Conservation (phyloP, 441 rosid species). For the Bocquillonia castaneifolia region DNA sequence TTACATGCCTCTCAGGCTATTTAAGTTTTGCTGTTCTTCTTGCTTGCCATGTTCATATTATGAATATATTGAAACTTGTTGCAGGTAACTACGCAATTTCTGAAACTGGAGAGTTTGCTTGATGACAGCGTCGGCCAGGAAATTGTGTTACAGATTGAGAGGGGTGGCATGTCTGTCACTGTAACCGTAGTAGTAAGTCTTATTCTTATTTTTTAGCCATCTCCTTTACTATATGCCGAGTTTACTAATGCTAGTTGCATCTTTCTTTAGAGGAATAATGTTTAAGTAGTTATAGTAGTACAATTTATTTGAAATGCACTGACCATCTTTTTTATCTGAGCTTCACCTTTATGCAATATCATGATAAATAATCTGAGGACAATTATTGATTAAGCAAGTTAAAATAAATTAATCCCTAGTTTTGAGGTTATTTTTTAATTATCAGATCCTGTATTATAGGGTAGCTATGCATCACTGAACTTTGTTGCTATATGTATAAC, state of each 20-base stretch:
- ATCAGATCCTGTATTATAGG: background rate
- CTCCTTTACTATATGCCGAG: background rate
- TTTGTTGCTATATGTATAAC: background rate
- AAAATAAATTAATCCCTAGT: background rate
- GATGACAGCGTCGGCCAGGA: slow-evolving; percentile 74
- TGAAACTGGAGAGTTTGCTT: slow-evolving; percentile 72
- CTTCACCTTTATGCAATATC: background rate
- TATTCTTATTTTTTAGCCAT: slow-evolving; percentile 7
- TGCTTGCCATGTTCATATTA: background rate
- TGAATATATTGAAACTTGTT: background rate
- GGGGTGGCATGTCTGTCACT: slow-evolving; percentile 73
- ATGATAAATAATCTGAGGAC: background rate
- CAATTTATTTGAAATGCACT: background rate
- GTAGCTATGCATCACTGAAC: background rate
- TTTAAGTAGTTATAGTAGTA: background rate
- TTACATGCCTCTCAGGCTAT: background rate
- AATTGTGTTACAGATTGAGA: slow-evolving; percentile 77
- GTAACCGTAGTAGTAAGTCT: slow-evolving; percentile 68
- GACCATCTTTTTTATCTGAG: background rate
- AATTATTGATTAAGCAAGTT: background rate
- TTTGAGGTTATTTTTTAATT: background rate
- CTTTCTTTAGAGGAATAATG: background rate
- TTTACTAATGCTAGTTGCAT: background rate
- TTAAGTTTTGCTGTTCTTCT: background rate
- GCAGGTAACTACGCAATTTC: slow-evolving; percentile 92